These are phyloP conservation scores for Raddia guianensis DNA, from an alignment of 176 grass and related monocot species.

Conservation along the genomic window DNA sequence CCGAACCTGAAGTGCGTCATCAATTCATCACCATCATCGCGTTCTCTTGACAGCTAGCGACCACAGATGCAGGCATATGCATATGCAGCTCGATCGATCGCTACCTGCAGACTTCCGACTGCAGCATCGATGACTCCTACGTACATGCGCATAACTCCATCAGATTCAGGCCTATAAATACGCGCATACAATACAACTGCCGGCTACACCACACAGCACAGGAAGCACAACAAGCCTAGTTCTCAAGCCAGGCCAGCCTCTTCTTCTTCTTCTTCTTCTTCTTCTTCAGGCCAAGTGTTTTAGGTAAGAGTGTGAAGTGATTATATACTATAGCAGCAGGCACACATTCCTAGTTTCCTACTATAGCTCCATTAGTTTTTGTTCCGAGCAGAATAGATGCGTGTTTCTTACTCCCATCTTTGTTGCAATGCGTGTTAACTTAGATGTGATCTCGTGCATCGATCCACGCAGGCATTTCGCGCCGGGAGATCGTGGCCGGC, in stretches of 20 bases:
- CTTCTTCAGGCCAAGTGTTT: background rate
- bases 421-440: no score
- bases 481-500: no score
- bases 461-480: no score
- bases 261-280: background rate
- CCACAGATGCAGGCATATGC: background rate
- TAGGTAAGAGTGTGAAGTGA: background rate
- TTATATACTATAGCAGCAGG: no score
- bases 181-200: no score
- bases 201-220: background rate
- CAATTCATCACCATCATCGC: conserved; percentile 53
- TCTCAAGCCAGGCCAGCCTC: background rate
- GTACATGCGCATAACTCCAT: background rate
- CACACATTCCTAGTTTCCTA: no score
- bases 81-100: background rate
- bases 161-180: conserved; percentile 29
- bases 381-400: no score
- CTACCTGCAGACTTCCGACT: conserved; percentile 4
- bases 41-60: conserved; percentile 21
- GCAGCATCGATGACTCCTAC: background rate
- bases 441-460: no score
- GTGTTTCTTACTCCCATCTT: no score
- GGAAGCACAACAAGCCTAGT: background rate
- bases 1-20: conserved; percentile 38
- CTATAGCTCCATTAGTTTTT: no score